Evolutionary conservation across 164 flowering plant genomes (phyloP), one percentile per base, ranked within the genome.

Genomic region (Macadamia tetraphylla): DNA sequence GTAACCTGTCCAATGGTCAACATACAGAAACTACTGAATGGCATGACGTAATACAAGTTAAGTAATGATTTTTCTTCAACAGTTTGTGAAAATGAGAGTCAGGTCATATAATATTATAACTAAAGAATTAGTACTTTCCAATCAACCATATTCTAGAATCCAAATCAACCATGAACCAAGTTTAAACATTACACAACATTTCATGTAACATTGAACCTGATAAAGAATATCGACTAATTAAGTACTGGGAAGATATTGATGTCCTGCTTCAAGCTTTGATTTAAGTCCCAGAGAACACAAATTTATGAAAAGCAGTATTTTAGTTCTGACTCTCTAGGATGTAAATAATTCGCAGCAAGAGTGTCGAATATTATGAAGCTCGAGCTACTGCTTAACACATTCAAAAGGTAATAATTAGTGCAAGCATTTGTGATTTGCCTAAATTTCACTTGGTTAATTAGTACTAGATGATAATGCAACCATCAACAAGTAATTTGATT

Each of bases 221-320:
- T 1, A 8, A 11, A 46, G 51, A 1, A 46, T 46, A 8, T 46
- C 0, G 8, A 46, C 51, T 46, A 9, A 46, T 46, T 9, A 46
- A 46, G 51, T 11, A 46, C 51, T 8, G 51, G 9, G 13, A 46
- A 9, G 13, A 46, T 46, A 46, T 46, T 46, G 13, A 46, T 46
- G 12, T 9, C 51, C 65, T 76, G 72, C 1, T 31, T 72, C 65
- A 3, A 65, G 3, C 57, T n/a, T 32, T 76, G 64, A 40, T 1
- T 57, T 43, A 43, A 63, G 17, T 18, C 51, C 17, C 15, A 40
- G 55, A 64, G 3, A 30, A 64, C 35, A 29, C 0, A 9, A 8
- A 11, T 46, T 46, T 53, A 12, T 53, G 17, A 53, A 53, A 53
- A 17, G 17, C 17, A 53, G 17, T 14, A 14, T 53, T 2, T 14